Percentiles rank a stretch among this genome's conserved stretches.
Conservation (phyloP, 768 basidiomycete species). For the Tricholoma sp. region DNA sequence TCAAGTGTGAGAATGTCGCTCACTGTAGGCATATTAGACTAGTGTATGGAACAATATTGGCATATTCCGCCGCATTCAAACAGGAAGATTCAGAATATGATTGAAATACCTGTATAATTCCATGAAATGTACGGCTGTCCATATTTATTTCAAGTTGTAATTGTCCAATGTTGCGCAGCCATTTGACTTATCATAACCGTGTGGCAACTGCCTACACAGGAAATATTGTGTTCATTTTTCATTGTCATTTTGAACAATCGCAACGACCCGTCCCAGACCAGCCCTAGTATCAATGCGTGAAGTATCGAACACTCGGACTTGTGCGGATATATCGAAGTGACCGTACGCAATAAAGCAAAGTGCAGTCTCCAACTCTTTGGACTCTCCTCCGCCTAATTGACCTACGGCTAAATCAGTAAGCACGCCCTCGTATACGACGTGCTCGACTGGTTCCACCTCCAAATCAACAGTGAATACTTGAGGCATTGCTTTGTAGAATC, state of each 20-base stretch:
- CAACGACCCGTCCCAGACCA: conserved; percentile 39
- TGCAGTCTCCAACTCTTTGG: conserved; percentile 45
- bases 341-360: conserved; percentile 75
- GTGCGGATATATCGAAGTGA: conserved; percentile 48
- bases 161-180: not conserved
- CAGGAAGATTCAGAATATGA: conserved; percentile 83
- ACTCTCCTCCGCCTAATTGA: conserved; percentile 50
- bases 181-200: not conserved
- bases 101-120: conserved; percentile 25
- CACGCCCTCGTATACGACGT: conserved; percentile 68
- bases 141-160: not conserved
- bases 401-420: conserved; percentile 60
- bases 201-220: not conserved
- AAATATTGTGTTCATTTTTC: not conserved
- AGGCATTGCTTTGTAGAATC: conserved; percentile 37
- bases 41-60: conserved; percentile 88
- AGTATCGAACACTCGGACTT: conserved; percentile 32
- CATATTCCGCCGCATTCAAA: conserved; percentile 80
- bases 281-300: conserved; percentile 20
- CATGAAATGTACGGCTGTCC: conserved; percentile 5
- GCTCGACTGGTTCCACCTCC: conserved; percentile 52
- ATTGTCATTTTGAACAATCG: conserved; percentile 22
- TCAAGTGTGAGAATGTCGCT: not conserved
- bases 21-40: conserved; percentile 35
- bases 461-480: conserved; percentile 51